These are phyloP conservation scores for Candida andamanensis DNA, from an alignment of 805 yeast genomes.

Conservation along the genomic window DNA sequence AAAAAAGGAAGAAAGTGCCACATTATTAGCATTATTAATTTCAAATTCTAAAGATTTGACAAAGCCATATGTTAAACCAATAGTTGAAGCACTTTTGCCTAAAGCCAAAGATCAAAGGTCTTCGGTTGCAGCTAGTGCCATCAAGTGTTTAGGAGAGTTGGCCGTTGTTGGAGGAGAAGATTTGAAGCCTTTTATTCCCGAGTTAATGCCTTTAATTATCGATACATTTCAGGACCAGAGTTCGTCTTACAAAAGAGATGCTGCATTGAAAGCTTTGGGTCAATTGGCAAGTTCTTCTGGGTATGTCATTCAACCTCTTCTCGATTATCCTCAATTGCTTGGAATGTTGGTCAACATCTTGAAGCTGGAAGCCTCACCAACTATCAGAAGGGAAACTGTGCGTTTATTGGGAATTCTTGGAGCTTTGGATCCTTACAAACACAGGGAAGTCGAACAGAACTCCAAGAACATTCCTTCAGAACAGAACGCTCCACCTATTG, in stretches of 20 bases:
- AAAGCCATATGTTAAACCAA: slow-evolving; percentile 85
- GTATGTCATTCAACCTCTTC: slow-evolving; percentile 87
- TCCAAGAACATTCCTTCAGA: slow-evolving; percentile 55
- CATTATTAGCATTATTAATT: slow-evolving; percentile 66
- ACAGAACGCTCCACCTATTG: slow-evolving; percentile 85
- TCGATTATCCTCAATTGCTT: slow-evolving; percentile 86
- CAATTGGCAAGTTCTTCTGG: slow-evolving; percentile 89
- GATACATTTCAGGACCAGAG: slow-evolving; percentile 91
- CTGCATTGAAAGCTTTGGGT: slow-evolving; percentile 83
- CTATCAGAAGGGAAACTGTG: slow-evolving; percentile 82
- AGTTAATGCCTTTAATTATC: slow-evolving; percentile 80
- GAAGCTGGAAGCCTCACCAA: slow-evolving; percentile 70
- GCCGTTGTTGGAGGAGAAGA: slow-evolving; percentile 86
- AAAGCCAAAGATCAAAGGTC: slow-evolving; percentile 68
- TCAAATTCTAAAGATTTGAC: slow-evolving; percentile 77
- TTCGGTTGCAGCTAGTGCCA: slow-evolving; percentile 81
- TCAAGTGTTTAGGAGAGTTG: slow-evolving; percentile 83
- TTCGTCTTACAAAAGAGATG: slow-evolving; percentile 80
- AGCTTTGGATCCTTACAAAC: slow-evolving; percentile 94
- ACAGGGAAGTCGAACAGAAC: slow-evolving; percentile 80
- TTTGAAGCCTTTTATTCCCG: slow-evolving; percentile 63
- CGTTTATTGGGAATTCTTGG: slow-evolving; percentile 88
- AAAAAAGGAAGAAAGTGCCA: slow-evolving; percentile 83
- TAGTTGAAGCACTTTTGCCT: slow-evolving; percentile 78
- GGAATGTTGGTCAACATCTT: slow-evolving; percentile 78